phyloP scores from a whole-genome alignment of 176 grass and related monocot genomes.

The Carex scoparia region DNA sequence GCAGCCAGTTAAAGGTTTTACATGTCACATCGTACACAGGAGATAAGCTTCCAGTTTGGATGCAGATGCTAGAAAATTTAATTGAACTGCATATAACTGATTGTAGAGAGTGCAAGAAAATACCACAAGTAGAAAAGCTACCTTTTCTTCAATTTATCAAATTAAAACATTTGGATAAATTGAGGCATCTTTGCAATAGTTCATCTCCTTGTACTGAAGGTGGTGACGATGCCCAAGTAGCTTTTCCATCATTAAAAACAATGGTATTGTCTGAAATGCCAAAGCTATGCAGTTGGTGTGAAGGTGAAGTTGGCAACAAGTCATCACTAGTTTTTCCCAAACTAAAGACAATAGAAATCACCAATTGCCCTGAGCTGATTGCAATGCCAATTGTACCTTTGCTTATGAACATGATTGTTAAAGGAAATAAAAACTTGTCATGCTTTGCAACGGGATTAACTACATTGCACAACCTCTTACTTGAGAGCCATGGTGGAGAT shows the following conservation, averaged over 20 bases:
- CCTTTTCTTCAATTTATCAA: too few relatives aligned
- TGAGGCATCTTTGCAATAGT: too few relatives aligned
- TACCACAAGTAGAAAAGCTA: constrained; percentile 7
- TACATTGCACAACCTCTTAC: neutral
- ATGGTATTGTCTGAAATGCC: neutral
- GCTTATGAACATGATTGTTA: neutral
- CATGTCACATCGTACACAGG: neutral
- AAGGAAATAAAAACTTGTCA: neutral
- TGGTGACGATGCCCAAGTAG: too few relatives aligned
- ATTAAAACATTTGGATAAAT: too few relatives aligned
- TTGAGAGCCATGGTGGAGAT: neutral
- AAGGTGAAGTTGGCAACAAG: neutral
- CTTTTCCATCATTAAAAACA: neutral
- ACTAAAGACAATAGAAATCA: neutral
- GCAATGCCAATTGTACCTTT: neutral
- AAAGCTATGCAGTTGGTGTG: neutral
- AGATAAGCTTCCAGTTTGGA: constrained; percentile 5
- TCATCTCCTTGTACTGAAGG: too few relatives aligned
- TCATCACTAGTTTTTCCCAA: neutral
- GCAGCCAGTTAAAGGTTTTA: neutral
- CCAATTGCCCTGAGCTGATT: neutral
- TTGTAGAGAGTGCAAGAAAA: neutral
- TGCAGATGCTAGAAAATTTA: neutral
- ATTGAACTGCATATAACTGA: neutral
- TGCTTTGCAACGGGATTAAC: neutral